phyloP scores from a whole-genome alignment of 2,329 filamentous ascomycete genomes.

The Neurospora crassa region DNA sequence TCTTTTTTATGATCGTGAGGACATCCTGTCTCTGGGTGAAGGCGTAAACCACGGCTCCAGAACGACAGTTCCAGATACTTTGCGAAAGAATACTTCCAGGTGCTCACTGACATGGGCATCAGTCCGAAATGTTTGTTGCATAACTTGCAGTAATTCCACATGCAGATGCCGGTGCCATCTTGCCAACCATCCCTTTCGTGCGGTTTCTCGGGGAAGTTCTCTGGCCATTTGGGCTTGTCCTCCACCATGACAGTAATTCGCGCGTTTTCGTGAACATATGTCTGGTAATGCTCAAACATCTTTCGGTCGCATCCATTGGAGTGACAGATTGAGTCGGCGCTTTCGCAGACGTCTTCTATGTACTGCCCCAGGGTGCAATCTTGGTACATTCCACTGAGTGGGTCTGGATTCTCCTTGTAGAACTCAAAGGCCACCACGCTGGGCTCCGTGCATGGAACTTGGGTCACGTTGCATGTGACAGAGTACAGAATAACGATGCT shows the following conservation, averaged over 20 bases:
- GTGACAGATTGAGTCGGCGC: slow-evolving; percentile 67
- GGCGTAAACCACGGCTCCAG: slow-evolving; percentile 78
- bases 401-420: slow-evolving; percentile 77
- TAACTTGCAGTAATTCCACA: slow-evolving; percentile 95
- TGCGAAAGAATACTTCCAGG: slow-evolving; percentile 97
- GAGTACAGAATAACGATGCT: slow-evolving; percentile 94
- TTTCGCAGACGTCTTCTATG: slow-evolving; percentile 77
- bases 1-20: slow-evolving; percentile 88
- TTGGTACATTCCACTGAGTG: slow-evolving; percentile 56
- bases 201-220: slow-evolving; percentile 49
- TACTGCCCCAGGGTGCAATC: slow-evolving; percentile 94
- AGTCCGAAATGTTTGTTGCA: slow-evolving; percentile 87
- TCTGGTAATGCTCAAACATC: slow-evolving; percentile 88
- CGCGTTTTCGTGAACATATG: slow-evolving; percentile 93
- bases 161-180: slow-evolving; percentile 56
- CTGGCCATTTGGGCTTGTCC: slow-evolving; percentile 39
- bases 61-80: slow-evolving; percentile 98
- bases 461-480: slow-evolving; percentile 84
- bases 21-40: slow-evolving; percentile 61
- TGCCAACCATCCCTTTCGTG: slow-evolving; percentile 28
- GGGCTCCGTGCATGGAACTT: slow-evolving; percentile 85
- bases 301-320: slow-evolving; percentile 78
- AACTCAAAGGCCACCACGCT: slow-evolving; percentile 85
- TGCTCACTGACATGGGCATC: slow-evolving; percentile 83
- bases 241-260: slow-evolving; percentile 89